Evolutionary conservation across 2,329 filamentous ascomycete species (phyloP).

Genomic region (Colletotrichum filicis): DNA sequence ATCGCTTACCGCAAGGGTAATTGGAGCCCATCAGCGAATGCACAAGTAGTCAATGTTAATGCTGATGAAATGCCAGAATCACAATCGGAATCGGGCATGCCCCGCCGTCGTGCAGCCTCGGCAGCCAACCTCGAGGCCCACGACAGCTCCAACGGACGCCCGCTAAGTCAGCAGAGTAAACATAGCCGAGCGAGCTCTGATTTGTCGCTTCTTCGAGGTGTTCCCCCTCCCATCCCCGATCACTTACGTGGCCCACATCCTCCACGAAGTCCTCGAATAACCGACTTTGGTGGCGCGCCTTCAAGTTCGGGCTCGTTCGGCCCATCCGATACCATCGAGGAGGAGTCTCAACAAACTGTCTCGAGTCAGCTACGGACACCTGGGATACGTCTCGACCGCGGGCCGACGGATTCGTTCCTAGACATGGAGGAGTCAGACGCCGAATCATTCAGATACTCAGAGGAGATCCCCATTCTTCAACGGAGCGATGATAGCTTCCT

Average conservation of each 20-base stretch:
- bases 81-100: constrained; percentile 50
- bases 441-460: constrained; percentile 73
- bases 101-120: constrained; percentile 68
- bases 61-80: constrained; percentile 33
- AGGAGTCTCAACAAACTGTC: constrained; percentile 53
- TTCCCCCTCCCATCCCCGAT: constrained; percentile 57
- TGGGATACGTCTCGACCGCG: constrained; percentile 64
- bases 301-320: constrained; percentile 45
- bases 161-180: constrained; percentile 70
- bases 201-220: constrained; percentile 68
- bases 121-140: constrained; percentile 70
- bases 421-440: constrained; percentile 78
- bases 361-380: constrained; percentile 61
- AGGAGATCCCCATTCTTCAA: constrained; percentile 75
- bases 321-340: constrained; percentile 49
- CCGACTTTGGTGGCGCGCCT: constrained; percentile 50
- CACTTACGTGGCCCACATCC: constrained; percentile 45
- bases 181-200: constrained; percentile 80
- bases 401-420: constrained; percentile 66
- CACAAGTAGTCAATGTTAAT: constrained; percentile 8
- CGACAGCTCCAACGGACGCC: constrained; percentile 60
- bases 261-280: constrained; percentile 55
- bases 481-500: constrained; percentile 72
- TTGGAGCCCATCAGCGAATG: constrained; percentile 43
- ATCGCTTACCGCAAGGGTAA: constrained; percentile 76